Evolutionary conservation across 139 green algal genomes (phyloP).

Genomic region (Ostreobium quekettii): DNA sequence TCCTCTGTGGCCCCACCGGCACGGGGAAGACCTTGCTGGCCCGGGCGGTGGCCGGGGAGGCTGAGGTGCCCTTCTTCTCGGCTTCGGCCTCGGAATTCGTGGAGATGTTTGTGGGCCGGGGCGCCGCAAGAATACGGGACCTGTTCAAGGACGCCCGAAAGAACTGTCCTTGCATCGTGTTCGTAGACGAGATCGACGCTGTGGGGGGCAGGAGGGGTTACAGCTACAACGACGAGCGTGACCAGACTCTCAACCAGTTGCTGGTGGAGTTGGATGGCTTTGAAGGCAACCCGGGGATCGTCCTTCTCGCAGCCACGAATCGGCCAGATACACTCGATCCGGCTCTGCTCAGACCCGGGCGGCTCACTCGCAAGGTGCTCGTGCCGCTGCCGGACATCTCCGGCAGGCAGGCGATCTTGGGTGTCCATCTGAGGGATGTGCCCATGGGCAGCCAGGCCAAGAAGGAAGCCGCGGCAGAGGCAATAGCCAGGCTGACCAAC

Average conservation of each 20-base stretch:
- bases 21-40: conserved; percentile 85
- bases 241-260: conserved; percentile 91
- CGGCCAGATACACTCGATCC: conserved; percentile 75
- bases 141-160: conserved; percentile 41
- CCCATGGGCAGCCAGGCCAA: conserved; percentile 31
- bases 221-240: conserved; percentile 20
- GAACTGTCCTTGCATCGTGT: conserved; percentile 72
- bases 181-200: conserved; percentile 98
- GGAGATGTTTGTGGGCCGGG: conserved; percentile 96
- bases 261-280: conserved; percentile 91
- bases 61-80: conserved; percentile 85
- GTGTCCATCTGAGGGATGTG: conserved; percentile 62
- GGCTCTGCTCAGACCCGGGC: conserved; percentile 70
- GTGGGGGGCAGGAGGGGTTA: conserved; percentile 69
- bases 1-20: conserved; percentile 70
- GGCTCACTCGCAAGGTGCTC: conserved; percentile 38
- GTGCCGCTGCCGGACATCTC: conserved; percentile 68
- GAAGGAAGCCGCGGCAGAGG: background rate
- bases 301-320: conserved; percentile 88
- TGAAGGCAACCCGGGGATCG: conserved; percentile 57
- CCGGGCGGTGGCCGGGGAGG: conserved; percentile 82
- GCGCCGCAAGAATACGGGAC: conserved; percentile 75
- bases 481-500: background rate
- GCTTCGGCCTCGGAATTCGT: conserved; percentile 93
- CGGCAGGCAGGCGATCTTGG: conserved; percentile 61